A percentile compares a stretch with the other conserved stretches of the same genome.
Evolutionary conservation across 2,329 filamentous ascomycete genomes (phyloP).

Genomic region (Exserohilum turcica): DNA sequence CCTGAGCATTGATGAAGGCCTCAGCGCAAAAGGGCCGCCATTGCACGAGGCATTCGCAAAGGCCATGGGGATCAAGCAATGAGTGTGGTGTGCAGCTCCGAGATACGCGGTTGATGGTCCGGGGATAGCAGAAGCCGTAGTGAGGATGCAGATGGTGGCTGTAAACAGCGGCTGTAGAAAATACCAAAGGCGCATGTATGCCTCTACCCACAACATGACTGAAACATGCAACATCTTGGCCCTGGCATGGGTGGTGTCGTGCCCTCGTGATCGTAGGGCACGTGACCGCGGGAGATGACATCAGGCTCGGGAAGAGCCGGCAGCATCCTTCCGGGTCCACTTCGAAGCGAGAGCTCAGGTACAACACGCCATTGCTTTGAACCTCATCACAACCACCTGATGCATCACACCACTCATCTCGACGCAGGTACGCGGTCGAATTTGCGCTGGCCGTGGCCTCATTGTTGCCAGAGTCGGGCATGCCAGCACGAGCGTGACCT

Average conservation of each 20-base stretch:
- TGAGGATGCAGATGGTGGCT: background rate
- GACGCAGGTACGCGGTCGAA: slow-evolving; percentile 19
- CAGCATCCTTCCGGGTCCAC: slow-evolving; percentile 15
- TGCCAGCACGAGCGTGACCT: slow-evolving; percentile 40
- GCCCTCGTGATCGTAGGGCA: slow-evolving; percentile 9
- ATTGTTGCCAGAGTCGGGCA: slow-evolving; percentile 16
- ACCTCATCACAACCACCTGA: slow-evolving; percentile 29
- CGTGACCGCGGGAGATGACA: background rate
- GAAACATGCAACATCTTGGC: background rate
- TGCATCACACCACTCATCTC: slow-evolving; percentile 28
- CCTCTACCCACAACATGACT: background rate
- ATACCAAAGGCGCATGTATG: too few species aligned
- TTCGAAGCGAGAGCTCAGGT: slow-evolving; percentile 14
- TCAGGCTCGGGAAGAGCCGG: slow-evolving; percentile 15
- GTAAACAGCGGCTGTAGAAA: slow-evolving; percentile 4
- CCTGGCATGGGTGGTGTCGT: background rate
- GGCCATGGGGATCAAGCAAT: slow-evolving; percentile 32
- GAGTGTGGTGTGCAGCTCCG: slow-evolving; percentile 10
- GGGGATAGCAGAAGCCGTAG: slow-evolving; percentile 4
- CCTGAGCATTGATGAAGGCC: slow-evolving; percentile 40
- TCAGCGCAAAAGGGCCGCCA: slow-evolving; percentile 36
- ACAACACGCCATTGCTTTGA: slow-evolving; percentile 26
- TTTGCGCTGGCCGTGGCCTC: slow-evolving; percentile 11
- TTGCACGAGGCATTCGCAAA: slow-evolving; percentile 25
- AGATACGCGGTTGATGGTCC: slow-evolving; percentile 6